phyloP scores from a whole-genome alignment of 768 basidiomycete species.

The Boletus reticulatus region DNA sequence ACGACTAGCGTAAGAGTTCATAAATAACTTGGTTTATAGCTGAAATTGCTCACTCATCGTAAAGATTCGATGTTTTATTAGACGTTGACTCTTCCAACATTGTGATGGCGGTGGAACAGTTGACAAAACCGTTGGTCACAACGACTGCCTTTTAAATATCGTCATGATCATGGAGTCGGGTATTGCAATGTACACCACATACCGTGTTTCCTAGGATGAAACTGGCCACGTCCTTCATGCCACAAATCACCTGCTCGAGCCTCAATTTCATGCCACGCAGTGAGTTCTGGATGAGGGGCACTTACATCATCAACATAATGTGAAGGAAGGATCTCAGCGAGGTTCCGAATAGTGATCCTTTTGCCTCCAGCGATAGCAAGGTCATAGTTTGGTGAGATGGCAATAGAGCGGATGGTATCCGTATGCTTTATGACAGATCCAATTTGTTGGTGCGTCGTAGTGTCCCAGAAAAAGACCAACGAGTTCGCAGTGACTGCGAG shows the following conservation, averaged over 20 bases:
- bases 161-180: neutral
- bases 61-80: neutral
- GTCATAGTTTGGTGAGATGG: slow-evolving; percentile 7
- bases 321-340: slow-evolving; percentile 5
- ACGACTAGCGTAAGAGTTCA: neutral
- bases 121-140: neutral
- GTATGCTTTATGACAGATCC: slow-evolving; percentile 5
- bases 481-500: slow-evolving; percentile 2
- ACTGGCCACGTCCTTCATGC: neutral
- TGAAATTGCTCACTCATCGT: neutral
- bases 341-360: neutral
- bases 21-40: slow-evolving; percentile 3
- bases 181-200: neutral
- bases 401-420: slow-evolving; percentile 1
- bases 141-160: neutral
- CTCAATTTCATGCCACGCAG: too few relatives aligned
- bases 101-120: neutral
- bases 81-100: neutral
- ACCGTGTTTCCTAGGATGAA: neutral
- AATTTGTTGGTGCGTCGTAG: neutral
- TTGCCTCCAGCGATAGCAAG: slow-evolving; percentile 5
- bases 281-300: neutral
- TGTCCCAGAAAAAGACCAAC: slow-evolving; percentile 10
- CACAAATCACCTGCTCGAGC: neutral
- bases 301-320: slow-evolving; percentile 6